phyloP scores from a whole-genome alignment of 352 stramenopile species.

The Globisporangium echinulatum region DNA sequence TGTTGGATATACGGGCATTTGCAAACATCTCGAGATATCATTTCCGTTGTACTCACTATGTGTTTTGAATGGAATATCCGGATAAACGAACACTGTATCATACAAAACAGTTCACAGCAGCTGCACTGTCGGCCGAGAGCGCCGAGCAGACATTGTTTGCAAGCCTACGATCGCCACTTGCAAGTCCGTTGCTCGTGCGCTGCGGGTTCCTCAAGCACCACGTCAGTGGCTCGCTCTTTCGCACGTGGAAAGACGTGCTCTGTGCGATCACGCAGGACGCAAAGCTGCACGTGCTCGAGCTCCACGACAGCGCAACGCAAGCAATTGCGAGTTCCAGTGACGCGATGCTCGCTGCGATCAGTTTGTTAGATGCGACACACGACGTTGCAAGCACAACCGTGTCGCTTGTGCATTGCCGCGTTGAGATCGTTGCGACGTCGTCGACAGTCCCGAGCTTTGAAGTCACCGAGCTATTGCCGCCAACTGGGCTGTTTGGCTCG shows the following conservation, averaged over 20 bases:
- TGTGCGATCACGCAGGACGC: conserved; percentile 74
- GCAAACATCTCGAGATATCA: too few relatives aligned
- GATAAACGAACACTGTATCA: too few relatives aligned
- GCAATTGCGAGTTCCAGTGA: conserved; percentile 50
- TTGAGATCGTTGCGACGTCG: conserved; percentile 73
- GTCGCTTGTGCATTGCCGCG: conserved; percentile 54
- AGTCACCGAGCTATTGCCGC: conserved; percentile 50
- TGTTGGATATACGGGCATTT: too few relatives aligned
- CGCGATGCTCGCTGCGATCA: conserved; percentile 50
- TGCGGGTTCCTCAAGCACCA: conserved; percentile 78
- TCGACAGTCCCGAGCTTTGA: conserved; percentile 53
- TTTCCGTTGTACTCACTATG: too few relatives aligned
- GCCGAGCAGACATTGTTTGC: conserved; percentile 56
- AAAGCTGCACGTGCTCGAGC: conserved; percentile 63
- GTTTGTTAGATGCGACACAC: conserved; percentile 36
- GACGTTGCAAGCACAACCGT: conserved; percentile 50
- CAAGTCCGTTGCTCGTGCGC: conserved; percentile 62
- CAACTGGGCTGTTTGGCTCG: conserved; percentile 48
- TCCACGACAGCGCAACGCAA: conserved; percentile 57
- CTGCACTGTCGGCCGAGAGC: conserved; percentile 51
- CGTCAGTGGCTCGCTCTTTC: conserved; percentile 64
- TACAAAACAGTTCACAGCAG: conserved; percentile 49
- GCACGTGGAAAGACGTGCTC: conserved; percentile 69
- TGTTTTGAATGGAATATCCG: too few relatives aligned
- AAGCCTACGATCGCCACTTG: conserved; percentile 54